phyloP scores from a whole-genome alignment of 306 rosid species.

The Malus sylvestris region DNA sequence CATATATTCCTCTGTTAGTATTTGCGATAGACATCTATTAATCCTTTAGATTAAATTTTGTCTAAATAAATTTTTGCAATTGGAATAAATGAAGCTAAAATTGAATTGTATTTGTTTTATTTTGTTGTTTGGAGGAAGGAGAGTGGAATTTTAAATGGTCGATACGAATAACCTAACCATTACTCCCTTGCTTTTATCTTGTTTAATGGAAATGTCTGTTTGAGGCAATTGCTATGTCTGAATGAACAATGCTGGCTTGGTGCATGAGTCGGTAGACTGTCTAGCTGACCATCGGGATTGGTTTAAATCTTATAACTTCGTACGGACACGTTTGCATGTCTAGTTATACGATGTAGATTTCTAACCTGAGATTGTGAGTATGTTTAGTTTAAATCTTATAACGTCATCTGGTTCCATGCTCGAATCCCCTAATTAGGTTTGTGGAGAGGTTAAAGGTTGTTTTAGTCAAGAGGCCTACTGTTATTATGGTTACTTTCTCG shows the following conservation, averaged over 20 bases:
- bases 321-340: background rate
- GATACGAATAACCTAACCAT: background rate
- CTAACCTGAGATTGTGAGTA: background rate
- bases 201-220: background rate
- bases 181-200: background rate
- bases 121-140: background rate
- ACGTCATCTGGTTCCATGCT: background rate
- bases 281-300: background rate
- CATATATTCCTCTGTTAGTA: background rate
- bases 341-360: background rate
- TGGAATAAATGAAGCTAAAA: background rate
- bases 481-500: background rate
- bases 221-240: background rate
- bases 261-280: background rate
- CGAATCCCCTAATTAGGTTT: background rate
- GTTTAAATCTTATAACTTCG: background rate
- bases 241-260: background rate
- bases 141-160: background rate
- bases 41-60: background rate
- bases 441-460: background rate
- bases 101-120: background rate
- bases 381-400: background rate
- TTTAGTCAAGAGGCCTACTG: background rate
- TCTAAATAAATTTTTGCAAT: background rate
- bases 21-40: background rate